Evolutionary conservation across 352 stramenopile species (phyloP).

Genomic region (Pythium dissotocum): DNA sequence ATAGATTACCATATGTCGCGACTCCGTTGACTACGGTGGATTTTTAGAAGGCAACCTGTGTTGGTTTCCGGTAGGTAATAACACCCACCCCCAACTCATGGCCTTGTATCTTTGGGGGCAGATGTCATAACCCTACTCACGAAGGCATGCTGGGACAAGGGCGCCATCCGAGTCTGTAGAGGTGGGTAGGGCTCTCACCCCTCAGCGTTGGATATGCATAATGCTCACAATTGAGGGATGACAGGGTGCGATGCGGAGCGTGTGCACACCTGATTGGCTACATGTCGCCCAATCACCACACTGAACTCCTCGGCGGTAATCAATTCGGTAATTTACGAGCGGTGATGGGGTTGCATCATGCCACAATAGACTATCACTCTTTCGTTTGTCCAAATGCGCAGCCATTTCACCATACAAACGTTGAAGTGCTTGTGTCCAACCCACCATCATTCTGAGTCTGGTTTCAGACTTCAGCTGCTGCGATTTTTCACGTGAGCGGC

Average conservation of each 20-base stretch:
- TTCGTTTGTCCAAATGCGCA: constrained; percentile 15
- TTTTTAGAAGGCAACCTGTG: constrained; percentile 23
- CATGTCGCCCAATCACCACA: constrained; percentile 9
- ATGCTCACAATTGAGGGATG: constrained; percentile 12
- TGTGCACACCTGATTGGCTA: constrained; percentile 23
- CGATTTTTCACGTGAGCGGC: constrained; percentile 19
- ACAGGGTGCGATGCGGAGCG: constrained; percentile 23
- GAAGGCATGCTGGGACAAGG: constrained; percentile 19
- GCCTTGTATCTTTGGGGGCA: constrained; percentile 19
- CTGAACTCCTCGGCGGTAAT: constrained; percentile 4
- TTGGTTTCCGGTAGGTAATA: constrained; percentile 30
- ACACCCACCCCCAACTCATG: constrained; percentile 16
- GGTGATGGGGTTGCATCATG: constrained; percentile 26
- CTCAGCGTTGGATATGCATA: constrained; percentile 1
- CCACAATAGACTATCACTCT: constrained; percentile 26
- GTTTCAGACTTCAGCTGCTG: constrained; percentile 21
- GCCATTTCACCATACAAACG: constrained; percentile 22
- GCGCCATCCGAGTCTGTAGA: background rate
- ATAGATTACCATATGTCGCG: constrained; percentile 29
- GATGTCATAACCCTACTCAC: constrained; percentile 31
- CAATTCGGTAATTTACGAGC: constrained; percentile 9
- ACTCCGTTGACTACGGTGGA: constrained; percentile 8
- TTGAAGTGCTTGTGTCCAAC: constrained; percentile 31
- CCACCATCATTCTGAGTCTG: constrained; percentile 29
- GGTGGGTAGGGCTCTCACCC: constrained; percentile 14